Evolutionary conservation across 108 stramenopile species (phyloP), one percentile per base, ranked within the genome.

Genomic region (Pelagomonas calceolata): DNA sequence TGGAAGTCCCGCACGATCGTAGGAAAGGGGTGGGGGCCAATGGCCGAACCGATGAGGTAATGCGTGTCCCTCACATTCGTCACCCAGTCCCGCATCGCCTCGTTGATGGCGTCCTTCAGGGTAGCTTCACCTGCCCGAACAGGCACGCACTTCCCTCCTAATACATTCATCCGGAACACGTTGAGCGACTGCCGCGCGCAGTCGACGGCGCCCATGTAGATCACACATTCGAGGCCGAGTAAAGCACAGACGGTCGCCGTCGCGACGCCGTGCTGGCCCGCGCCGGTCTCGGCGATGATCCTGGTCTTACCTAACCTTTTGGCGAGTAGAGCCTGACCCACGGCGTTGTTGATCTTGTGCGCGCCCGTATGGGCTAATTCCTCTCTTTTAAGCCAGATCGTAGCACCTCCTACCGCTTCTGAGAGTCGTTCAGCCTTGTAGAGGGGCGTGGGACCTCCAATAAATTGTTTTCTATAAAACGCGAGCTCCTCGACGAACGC

Each of bases 281-380:
- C 94, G 63, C 94, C 95, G 21, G 95, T 97, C 79, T 97, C 95
- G 60, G 95, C 95, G 79, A 97, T 97, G 80, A 97, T 94, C 71
- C 95, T 90, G 60, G 88, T 86, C 84, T 97, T 97, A 39, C 94
- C 94, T 69, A 95, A 83, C 66, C 90, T 91, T 79, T 95, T 95
- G 68, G 93, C 95, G 51, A 97, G 76, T 4, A 97, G 82, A 29
- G 92, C 93, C 83, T 97, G 95, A 12, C 94, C 95, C 70, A 97
- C 91, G 68, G 94, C 95, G 83, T 97, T 97, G 84, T 97, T 97
- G 81, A 97, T 95, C 81, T 95, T 95, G 89, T 95, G 94, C 30
- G 95, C 94, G 64, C 95, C 94, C 14, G 95, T 97, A 76, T 95
- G 95, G 17, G 93, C 92, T 75, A 97, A 83, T 79, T 97, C 95